Percentiles rank a stretch among this genome's conserved stretches.
These are phyloP conservation scores for Colletotrichum cereale DNA, from an alignment of 2,329 filamentous ascomycete species.

Conservation along the genomic window DNA sequence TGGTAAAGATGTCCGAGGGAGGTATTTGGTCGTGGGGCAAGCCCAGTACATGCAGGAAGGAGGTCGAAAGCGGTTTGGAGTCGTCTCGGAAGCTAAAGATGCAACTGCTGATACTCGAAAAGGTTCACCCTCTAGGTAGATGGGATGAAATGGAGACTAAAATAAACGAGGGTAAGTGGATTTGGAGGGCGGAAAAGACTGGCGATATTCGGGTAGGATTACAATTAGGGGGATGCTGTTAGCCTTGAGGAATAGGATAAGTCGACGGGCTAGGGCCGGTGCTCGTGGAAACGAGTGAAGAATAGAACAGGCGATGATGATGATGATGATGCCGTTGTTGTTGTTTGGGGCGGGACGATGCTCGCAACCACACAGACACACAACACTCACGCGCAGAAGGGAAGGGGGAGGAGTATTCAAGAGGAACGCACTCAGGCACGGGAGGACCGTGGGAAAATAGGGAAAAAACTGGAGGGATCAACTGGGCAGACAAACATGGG, in stretches of 20 bases:
- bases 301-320: slow-evolving; percentile 24
- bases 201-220: slow-evolving; percentile 23
- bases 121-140: slow-evolving; percentile 3
- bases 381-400: slow-evolving; percentile 23
- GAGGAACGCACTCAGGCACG: slow-evolving; percentile 13
- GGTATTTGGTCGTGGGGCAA: slow-evolving; percentile 8
- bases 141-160: slow-evolving; percentile 22
- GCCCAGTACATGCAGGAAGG: slow-evolving; percentile 16
- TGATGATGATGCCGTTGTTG: slow-evolving; percentile 9
- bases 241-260: slow-evolving; percentile 23
- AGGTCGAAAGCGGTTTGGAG: slow-evolving; percentile 14
- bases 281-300: slow-evolving; percentile 30
- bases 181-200: background rate
- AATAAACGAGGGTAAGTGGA: slow-evolving; percentile 34
- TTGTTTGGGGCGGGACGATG: slow-evolving; percentile 27
- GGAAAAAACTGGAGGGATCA: slow-evolving; percentile 34
- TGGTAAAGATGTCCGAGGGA: slow-evolving; percentile 4
- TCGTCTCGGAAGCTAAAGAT: background rate
- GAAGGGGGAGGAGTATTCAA: slow-evolving; percentile 18
- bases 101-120: slow-evolving; percentile 10
- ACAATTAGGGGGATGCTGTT: slow-evolving; percentile 36
- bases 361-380: slow-evolving; percentile 29
- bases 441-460: slow-evolving; percentile 34
- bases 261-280: slow-evolving; percentile 20
- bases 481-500: slow-evolving; percentile 34